These are phyloP conservation scores for Ascochyta fabae DNA, from an alignment of 2,329 filamentous ascomycete genomes.

Conservation along the genomic window DNA sequence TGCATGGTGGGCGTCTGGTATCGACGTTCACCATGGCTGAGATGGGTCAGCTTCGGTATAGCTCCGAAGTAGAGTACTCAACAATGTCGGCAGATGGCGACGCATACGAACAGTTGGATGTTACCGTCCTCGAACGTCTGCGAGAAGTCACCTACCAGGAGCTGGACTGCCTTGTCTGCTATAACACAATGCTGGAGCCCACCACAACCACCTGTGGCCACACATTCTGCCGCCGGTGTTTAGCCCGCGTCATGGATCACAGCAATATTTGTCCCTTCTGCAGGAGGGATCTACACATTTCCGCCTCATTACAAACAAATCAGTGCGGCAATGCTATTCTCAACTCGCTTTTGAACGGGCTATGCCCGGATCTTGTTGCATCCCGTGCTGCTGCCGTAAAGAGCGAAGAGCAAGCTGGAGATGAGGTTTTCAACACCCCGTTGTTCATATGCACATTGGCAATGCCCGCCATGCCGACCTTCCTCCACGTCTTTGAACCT, in stretches of 20 bases:
- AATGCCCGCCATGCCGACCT: constrained; percentile 82
- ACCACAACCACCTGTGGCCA: constrained; percentile 87
- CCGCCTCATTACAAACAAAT: constrained; percentile 53
- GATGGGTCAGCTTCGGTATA: constrained; percentile 64
- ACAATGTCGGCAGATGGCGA: constrained; percentile 47
- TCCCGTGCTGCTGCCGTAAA: constrained; percentile 63
- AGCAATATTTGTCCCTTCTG: constrained; percentile 82
- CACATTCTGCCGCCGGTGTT: constrained; percentile 83
- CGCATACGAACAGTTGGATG: constrained; percentile 53
- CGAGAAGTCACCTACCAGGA: constrained; percentile 70
- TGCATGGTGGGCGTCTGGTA: constrained; percentile 66
- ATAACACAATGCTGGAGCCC: constrained; percentile 79
- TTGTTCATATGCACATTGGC: constrained; percentile 84
- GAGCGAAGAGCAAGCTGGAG: constrained; percentile 63
- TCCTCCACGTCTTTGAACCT: constrained; percentile 91
- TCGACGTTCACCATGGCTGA: constrained; percentile 72
- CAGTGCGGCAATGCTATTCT: constrained; percentile 69
- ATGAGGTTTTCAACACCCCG: constrained; percentile 63
- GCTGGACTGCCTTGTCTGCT: constrained; percentile 89
- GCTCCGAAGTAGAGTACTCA: constrained; percentile 62
- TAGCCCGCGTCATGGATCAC: constrained; percentile 78
- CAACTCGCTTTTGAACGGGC: constrained; percentile 65
- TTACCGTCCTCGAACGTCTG: constrained; percentile 61
- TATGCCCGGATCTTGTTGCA: constrained; percentile 71
- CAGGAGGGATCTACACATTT: constrained; percentile 67